A percentile compares a stretch with the other conserved stretches of the same genome.
Conservation (phyloP, 2,329 filamentous ascomycete species). For the Cercospora beticola region DNA sequence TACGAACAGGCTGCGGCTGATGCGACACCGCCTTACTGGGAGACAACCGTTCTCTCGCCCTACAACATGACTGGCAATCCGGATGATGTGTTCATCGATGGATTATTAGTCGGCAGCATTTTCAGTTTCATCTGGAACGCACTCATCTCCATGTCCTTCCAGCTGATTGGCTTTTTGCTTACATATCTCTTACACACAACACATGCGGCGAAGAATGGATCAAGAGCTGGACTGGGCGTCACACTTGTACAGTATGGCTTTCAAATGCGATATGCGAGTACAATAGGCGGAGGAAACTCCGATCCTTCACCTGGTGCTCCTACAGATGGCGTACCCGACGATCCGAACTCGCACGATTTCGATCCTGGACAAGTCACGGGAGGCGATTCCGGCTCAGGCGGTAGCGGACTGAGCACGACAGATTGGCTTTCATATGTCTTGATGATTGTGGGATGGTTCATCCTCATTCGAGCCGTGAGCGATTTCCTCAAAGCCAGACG, state of each 20-base stretch:
- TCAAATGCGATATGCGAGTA: slow-evolving; percentile 69
- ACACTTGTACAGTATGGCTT: slow-evolving; percentile 97
- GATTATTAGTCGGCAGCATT: slow-evolving; percentile 84
- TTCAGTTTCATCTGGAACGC: slow-evolving; percentile 89
- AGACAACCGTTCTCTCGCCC: slow-evolving; percentile 94
- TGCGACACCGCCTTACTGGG: slow-evolving; percentile 96
- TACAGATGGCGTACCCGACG: slow-evolving; percentile 61
- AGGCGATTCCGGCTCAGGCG: slow-evolving; percentile 35
- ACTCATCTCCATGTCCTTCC: slow-evolving; percentile 97
- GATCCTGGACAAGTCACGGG: slow-evolving; percentile 66
- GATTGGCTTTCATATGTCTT: slow-evolving; percentile 90
- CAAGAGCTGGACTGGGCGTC: slow-evolving; percentile 87
- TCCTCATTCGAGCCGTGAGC: slow-evolving; percentile 87
- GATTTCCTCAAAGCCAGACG: slow-evolving; percentile 85
- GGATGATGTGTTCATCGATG: slow-evolving; percentile 96
- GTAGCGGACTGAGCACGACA: slow-evolving; percentile 63
- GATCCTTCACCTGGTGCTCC: slow-evolving; percentile 26
- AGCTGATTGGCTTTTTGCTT: slow-evolving; percentile 93
- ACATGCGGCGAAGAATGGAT: slow-evolving; percentile 96
- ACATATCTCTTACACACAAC: slow-evolving; percentile 98
- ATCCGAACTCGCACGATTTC: slow-evolving; percentile 90
- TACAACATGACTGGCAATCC: slow-evolving; percentile 81
- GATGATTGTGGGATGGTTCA: slow-evolving; percentile 98
- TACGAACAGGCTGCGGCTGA: slow-evolving; percentile 98
- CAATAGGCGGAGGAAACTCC: slow-evolving; percentile 32